Percentiles rank a stretch among this genome's conserved stretches.
phyloP scores from a whole-genome alignment of 352 stramenopile genomes.

The Pythium scleroteichum region DNA sequence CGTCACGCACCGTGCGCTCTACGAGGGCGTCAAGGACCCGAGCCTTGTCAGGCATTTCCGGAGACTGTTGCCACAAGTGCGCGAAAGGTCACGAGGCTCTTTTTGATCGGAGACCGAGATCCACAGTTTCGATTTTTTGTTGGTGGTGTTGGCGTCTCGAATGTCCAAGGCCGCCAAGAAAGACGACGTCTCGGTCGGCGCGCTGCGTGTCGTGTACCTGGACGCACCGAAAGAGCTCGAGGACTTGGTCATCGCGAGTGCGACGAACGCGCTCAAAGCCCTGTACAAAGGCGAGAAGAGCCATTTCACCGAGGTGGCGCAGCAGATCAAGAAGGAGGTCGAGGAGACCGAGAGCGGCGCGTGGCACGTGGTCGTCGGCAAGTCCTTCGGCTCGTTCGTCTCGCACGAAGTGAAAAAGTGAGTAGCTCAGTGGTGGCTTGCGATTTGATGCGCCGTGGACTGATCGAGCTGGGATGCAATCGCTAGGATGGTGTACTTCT shows the following conservation, averaged over 20 bases:
- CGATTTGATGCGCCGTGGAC: no score
- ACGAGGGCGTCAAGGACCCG: constrained; percentile 45
- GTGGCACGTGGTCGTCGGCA: constrained; percentile 87
- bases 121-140: not conserved
- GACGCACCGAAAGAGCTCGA: constrained; percentile 71
- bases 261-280: constrained; percentile 77
- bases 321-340: constrained; percentile 80
- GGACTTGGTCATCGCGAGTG: constrained; percentile 66
- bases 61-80: no score
- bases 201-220: constrained; percentile 68
- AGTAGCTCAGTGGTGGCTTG: constrained; percentile 11
- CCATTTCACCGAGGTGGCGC: constrained; percentile 78
- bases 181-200: constrained; percentile 69
- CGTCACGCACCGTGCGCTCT: constrained; percentile 38
- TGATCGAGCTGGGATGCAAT: no score
- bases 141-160: not conserved
- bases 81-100: constrained; percentile 3
- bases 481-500: constrained; percentile 80
- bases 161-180: constrained; percentile 86
- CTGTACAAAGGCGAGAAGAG: constrained; percentile 87
- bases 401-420: constrained; percentile 86
- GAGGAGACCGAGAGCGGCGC: constrained; percentile 65
- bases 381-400: constrained; percentile 85
- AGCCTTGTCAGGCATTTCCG: constrained; percentile 3
- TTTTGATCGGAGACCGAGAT: no score